Percentiles rank a stretch among this genome's conserved stretches.
Evolutionary conservation across 2,329 filamentous ascomycete genomes (phyloP).

Genomic region (Pseudogymnoascus destructans): DNA sequence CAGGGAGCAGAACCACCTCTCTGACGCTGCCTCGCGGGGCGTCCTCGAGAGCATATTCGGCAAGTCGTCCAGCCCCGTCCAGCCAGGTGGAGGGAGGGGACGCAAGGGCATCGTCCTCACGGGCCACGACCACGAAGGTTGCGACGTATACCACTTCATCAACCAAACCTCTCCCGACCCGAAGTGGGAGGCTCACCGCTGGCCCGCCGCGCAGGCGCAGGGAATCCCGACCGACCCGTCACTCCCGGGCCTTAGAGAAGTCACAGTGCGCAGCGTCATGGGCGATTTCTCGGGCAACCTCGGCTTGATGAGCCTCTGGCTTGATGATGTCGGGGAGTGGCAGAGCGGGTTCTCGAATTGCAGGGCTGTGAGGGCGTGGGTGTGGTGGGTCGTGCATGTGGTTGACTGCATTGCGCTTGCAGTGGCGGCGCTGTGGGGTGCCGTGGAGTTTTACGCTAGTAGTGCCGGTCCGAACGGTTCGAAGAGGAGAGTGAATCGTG

Average conservation of each 20-base stretch:
- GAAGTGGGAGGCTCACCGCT: slow-evolving; percentile 27
- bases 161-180: slow-evolving; percentile 38
- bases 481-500: slow-evolving; percentile 1
- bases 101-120: slow-evolving; percentile 71
- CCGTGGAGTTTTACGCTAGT: not conserved
- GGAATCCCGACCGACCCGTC: slow-evolving; percentile 31
- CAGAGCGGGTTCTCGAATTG: slow-evolving; percentile 69
- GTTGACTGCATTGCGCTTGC: slow-evolving; percentile 37
- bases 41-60: slow-evolving; percentile 80
- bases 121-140: slow-evolving; percentile 91
- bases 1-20: slow-evolving; percentile 85
- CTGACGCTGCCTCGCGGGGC: slow-evolving; percentile 53
- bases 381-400: slow-evolving; percentile 88
- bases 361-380: slow-evolving; percentile 69
- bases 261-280: slow-evolving; percentile 98
- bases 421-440: not conserved
- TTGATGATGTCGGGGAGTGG: slow-evolving; percentile 44
- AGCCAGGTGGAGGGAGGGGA: slow-evolving; percentile 48
- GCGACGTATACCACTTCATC: slow-evolving; percentile 75
- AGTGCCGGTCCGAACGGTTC: not conserved
- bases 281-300: slow-evolving; percentile 88
- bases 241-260: slow-evolving; percentile 61
- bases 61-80: slow-evolving; percentile 49
- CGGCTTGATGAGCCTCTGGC: slow-evolving; percentile 66
- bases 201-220: slow-evolving; percentile 32